phyloP scores from a whole-genome alignment of 176 grass and related monocot species.

The Cocos nucifera region DNA sequence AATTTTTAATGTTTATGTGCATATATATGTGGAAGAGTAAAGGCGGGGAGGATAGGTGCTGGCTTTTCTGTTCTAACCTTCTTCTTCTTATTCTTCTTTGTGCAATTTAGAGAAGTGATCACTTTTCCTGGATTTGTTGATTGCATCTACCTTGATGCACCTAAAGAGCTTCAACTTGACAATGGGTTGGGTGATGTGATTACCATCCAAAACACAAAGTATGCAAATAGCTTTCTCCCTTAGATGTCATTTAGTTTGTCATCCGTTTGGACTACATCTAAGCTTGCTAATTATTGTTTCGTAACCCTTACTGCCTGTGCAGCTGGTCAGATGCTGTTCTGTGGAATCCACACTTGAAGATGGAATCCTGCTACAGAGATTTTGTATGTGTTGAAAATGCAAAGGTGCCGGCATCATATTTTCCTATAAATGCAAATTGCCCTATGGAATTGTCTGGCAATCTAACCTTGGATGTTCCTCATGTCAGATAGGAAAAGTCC shows the following conservation, averaged over 20 bases:
- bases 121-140: slow-evolving; percentile 88
- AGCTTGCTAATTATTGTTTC: slow-evolving; percentile 21
- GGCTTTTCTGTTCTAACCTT: slow-evolving; percentile 5
- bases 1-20: too few relatives aligned
- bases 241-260: not conserved
- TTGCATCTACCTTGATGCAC: slow-evolving; percentile 74
- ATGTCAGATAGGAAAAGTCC: slow-evolving; percentile 51
- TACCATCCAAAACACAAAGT: slow-evolving; percentile 66
- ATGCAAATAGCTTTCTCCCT: slow-evolving; percentile 2
- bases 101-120: slow-evolving; percentile 62
- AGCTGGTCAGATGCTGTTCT: slow-evolving; percentile 95
- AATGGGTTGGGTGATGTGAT: slow-evolving; percentile 93
- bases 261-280: not conserved
- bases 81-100: not conserved
- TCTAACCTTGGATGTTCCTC: slow-evolving; percentile 18
- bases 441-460: slow-evolving; percentile 8
- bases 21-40: too few relatives aligned
- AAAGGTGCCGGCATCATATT: slow-evolving; percentile 31
- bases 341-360: slow-evolving; percentile 92
- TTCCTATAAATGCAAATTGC: not conserved
- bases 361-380: slow-evolving; percentile 95
- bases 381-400: slow-evolving; percentile 99
- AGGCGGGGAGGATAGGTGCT: too few relatives aligned
- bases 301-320: slow-evolving; percentile 19
- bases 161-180: slow-evolving; percentile 53